phyloP scores from a whole-genome alignment of 345 rosid genomes.

The Clausena lansium region DNA sequence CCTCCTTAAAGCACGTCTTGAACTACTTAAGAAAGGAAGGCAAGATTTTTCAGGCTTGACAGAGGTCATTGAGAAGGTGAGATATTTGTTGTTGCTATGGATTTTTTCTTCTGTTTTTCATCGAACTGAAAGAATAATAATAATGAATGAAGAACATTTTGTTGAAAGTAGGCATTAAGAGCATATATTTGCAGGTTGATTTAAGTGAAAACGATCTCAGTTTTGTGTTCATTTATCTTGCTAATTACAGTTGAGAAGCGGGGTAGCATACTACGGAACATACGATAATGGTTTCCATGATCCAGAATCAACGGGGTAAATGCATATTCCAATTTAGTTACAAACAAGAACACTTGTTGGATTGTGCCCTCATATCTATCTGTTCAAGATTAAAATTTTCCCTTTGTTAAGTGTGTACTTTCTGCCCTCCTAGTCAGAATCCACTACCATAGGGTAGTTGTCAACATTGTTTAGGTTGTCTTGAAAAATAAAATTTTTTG shows the following conservation, averaged over 20 bases:
- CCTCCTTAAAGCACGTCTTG: slow-evolving; percentile 37
- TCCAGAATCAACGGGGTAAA: neutral
- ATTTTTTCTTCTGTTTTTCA: neutral
- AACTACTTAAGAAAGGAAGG: slow-evolving; percentile 39
- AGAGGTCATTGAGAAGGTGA: slow-evolving; percentile 46
- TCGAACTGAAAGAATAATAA: neutral
- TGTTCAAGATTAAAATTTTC: neutral
- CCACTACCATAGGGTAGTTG: neutral
- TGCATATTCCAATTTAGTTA: neutral
- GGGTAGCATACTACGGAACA: slow-evolving; percentile 26
- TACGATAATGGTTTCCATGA: slow-evolving; percentile 9
- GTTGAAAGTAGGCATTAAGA: neutral
- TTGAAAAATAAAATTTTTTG: neutral
- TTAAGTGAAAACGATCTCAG: neutral
- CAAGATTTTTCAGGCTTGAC: slow-evolving; percentile 34
- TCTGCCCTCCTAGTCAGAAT: slow-evolving; percentile 5
- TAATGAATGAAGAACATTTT: neutral
- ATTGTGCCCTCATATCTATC: neutral
- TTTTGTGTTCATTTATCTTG: neutral
- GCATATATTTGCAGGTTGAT: neutral
- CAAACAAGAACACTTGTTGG: neutral
- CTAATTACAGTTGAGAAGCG: slow-evolving; percentile 40
- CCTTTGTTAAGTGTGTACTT: neutral
- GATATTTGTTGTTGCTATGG: neutral
- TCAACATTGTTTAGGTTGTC: neutral